Evolutionary conservation across 2,329 filamentous ascomycete genomes (phyloP).

Genomic region (Penicillium olsonii): DNA sequence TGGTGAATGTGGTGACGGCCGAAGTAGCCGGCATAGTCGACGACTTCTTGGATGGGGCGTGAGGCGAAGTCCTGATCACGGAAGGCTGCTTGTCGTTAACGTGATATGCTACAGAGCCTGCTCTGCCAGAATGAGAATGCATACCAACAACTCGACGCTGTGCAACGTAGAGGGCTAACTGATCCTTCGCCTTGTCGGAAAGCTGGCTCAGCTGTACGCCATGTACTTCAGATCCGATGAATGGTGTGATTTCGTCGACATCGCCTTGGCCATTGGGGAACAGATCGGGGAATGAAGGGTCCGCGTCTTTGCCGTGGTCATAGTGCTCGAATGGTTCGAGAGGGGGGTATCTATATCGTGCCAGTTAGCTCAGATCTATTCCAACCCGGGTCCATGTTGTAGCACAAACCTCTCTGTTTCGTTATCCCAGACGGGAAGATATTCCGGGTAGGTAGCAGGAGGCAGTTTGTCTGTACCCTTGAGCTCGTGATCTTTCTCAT

Average conservation of each 20-base stretch:
- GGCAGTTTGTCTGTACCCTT: conserved; percentile 56
- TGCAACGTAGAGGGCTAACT: conserved; percentile 60
- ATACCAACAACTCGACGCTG: conserved; percentile 66
- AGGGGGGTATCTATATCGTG: conserved; percentile 63
- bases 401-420: conserved; percentile 44
- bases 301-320: conserved; percentile 75
- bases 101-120: neutral
- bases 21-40: conserved; percentile 73
- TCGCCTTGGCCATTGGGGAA: conserved; percentile 50
- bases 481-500: conserved; percentile 53
- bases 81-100: conserved; percentile 55
- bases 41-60: conserved; percentile 68
- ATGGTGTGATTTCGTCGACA: conserved; percentile 66
- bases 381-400: no score
- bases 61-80: conserved; percentile 72
- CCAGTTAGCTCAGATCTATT: conserved; percentile 4
- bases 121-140: conserved; percentile 17
- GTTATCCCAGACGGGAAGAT: conserved; percentile 71
- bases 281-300: conserved; percentile 68
- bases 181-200: conserved; percentile 69
- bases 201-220: conserved; percentile 72
- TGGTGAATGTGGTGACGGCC: conserved; percentile 81
- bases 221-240: conserved; percentile 70
- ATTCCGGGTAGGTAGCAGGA: conserved; percentile 67
- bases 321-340: conserved; percentile 70